Evolutionary conservation across 1,139 yeast genomes (phyloP).

Genomic region (Protomyces macrosporus): DNA sequence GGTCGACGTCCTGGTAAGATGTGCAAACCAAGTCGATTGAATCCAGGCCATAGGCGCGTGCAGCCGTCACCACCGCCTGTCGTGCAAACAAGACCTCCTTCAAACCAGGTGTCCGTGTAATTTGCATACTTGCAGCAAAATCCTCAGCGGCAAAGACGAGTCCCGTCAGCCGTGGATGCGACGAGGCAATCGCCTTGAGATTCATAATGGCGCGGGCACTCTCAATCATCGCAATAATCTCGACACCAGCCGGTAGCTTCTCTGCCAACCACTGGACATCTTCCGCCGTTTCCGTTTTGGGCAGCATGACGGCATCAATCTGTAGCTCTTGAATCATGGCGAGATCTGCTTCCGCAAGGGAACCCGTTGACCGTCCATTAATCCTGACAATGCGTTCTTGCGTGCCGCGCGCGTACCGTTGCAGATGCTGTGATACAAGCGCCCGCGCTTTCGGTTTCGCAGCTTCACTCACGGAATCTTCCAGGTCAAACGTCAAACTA

Average conservation of each 20-base stretch:
- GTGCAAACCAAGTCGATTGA: slow-evolving; percentile 24
- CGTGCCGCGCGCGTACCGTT: not conserved
- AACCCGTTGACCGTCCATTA: slow-evolving; percentile 4
- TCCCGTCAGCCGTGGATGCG: slow-evolving; percentile 9
- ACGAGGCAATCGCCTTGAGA: slow-evolving; percentile 7
- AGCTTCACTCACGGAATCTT: slow-evolving; percentile 9
- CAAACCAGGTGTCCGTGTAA: slow-evolving; percentile 6
- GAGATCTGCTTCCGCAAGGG: slow-evolving; percentile 8
- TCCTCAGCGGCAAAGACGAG: slow-evolving; percentile 26
- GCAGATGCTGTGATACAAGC: slow-evolving; percentile 1
- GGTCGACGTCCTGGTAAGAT: slow-evolving; percentile 2
- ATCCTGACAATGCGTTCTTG: slow-evolving; percentile 20
- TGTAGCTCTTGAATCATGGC: not conserved
- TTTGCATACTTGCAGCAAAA: slow-evolving; percentile 20
- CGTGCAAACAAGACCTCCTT: slow-evolving; percentile 22
- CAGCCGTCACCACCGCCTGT: slow-evolving; percentile 19
- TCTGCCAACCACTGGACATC: slow-evolving; percentile 19
- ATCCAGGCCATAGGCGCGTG: slow-evolving; percentile 7
- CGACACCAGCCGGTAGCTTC: not conserved
- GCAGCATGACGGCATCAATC: slow-evolving; percentile 19
- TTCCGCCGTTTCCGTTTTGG: slow-evolving; percentile 15
- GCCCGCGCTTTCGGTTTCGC: slow-evolving; percentile 2
- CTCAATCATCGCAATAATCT: slow-evolving; percentile 28
- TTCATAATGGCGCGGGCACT: slow-evolving; percentile 8
- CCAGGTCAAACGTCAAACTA: slow-evolving; percentile 13